Base-by-base conservation (phyloP, 176 grass and related monocot species). In the Rhynchospora pubera region DNA sequence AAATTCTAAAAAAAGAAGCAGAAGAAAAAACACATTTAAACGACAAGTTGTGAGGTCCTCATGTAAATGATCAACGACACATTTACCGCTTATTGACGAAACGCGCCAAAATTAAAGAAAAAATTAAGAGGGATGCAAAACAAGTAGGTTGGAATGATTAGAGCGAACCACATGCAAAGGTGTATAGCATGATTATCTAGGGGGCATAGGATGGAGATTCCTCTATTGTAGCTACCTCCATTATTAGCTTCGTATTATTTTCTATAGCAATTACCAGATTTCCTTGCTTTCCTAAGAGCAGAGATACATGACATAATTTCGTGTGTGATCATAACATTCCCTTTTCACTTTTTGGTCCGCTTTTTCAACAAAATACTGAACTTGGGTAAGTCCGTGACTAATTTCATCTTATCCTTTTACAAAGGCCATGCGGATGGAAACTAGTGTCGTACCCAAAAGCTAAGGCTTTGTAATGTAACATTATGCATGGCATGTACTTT, bases 171-270 rank as follows among this genome's bases (percentile, higher is more conserved):
- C 57, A 62, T 47, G 45, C 61, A 24, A 81, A 80, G 78, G 18
- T 80, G 59, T n/a, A 43, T 48, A 65, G 39, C 78, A 81, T 81
- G 78, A 62, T 47, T 80, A 80, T 63, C 69, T 14, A 48, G 50
- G 16, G 5, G 57, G 58, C 3, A 46, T 81, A 64, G 9, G 58
- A 62, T 26, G 42, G n/a, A 81, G 78, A 65, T 81, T 65, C 59
- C 78, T 81, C 51, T 55, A 78, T 57, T 57, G 43, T 80, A 46
- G 55, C 23, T 39, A 51, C 22, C 42, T 62, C 18, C 78, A 46
- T 62, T 46, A 81, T 73, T 50, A 50, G 46, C 46, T 51, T 62
- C 4, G 2, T 45, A 81, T 81, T 34, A 65, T 81, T 81, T 60
- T 24, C n/a, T 62, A 81, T 62, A 26, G 18, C 58, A 64, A 58